A percentile compares a stretch with the other conserved stretches of the same genome.
Conservation (phyloP, 225 moss, liverwort and hornwort genomes). For the Antitrichia curtipendula region DNA sequence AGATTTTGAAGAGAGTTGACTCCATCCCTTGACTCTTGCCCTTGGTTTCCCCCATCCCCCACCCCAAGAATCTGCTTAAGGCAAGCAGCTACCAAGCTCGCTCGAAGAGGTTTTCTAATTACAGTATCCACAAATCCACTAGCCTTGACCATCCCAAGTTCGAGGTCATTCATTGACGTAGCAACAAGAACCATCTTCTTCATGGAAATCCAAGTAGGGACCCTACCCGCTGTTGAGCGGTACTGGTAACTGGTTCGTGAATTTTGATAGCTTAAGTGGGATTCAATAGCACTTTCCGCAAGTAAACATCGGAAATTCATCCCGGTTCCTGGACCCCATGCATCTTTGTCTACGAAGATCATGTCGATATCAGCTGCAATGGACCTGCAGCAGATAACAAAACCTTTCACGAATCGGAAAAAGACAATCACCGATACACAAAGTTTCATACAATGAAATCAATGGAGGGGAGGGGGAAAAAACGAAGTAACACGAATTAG, state of each 20-base stretch:
- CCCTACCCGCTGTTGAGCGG: slow-evolving; percentile 26
- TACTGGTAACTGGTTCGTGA: slow-evolving; percentile 16
- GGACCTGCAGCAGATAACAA: slow-evolving; percentile 18
- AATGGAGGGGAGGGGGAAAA: neutral
- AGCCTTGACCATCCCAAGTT: slow-evolving; percentile 36
- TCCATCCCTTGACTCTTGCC: slow-evolving; percentile 23
- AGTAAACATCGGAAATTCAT: slow-evolving; percentile 33
- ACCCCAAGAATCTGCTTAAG: slow-evolving; percentile 52
- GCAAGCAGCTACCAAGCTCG: slow-evolving; percentile 53
- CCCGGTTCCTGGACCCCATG: slow-evolving; percentile 55
- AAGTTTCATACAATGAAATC: neutral
- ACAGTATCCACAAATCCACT: slow-evolving; percentile 50
- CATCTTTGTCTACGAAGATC: slow-evolving; percentile 64
- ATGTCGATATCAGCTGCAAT: slow-evolving; percentile 24
- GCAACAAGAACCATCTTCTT: slow-evolving; percentile 53
- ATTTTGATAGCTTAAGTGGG: slow-evolving; percentile 14
- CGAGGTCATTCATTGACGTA: slow-evolving; percentile 30
- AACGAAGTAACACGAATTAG: neutral
- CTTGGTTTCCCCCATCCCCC: slow-evolving; percentile 23
- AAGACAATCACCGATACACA: neutral
- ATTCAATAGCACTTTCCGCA: slow-evolving; percentile 17
- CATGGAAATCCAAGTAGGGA: slow-evolving; percentile 26
- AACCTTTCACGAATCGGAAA: neutral
- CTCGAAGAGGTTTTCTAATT: slow-evolving; percentile 59
- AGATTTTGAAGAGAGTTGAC: slow-evolving; percentile 41